Evolutionary conservation across 2,329 filamentous ascomycete species (phyloP), one percentile per base, ranked within the genome.

Genomic region (Escovopsis sp.): DNA sequence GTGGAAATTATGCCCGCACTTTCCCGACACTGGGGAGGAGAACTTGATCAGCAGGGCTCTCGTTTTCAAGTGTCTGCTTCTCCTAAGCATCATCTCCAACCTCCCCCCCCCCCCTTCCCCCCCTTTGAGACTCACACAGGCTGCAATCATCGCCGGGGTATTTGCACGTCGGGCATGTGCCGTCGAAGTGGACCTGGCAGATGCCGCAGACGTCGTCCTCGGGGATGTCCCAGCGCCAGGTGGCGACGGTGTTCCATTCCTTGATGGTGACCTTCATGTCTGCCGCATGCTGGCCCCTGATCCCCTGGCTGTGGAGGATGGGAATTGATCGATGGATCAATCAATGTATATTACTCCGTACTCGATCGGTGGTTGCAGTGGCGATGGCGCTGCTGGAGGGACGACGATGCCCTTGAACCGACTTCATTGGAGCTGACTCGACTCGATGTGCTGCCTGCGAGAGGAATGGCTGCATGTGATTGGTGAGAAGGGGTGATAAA

Each of bases 141-240:
- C 84, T 84, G 64, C 91, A 98, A 58, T 95, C 88, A 55, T 98
- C 91, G 44, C 91, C 91, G 12, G 91, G 91, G 57, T 87, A 96
- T 71, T 93, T 94, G 78, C 91, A 98, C 42, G 87, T 93, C 37
- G 91, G 88, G 67, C 91, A 98, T 24, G 91, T 96, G 45, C 88
- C 89, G 60, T 98, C 91, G 58, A 96, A 98, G 55, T 94, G 84
- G 47, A 94, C 88, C 58, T 94, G 89, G 64, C 91, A 98, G 65
- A 98, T 98, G 53, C 91, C 91, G 54, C 91, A 98, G 48, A 96
- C 88, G 59, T 98, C 89, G 65, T 95, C 89, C 54, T 94, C 87
- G 20, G 89, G 87, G 55, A 96, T 84, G 59, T 96, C 85, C 91
- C 91, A 98, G 49, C 85, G 80, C 91, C 91, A 98, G 42, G 87